Evolutionary conservation across 129 eudicot genomes (phyloP).

Genomic region (Flaveria trinervia): DNA sequence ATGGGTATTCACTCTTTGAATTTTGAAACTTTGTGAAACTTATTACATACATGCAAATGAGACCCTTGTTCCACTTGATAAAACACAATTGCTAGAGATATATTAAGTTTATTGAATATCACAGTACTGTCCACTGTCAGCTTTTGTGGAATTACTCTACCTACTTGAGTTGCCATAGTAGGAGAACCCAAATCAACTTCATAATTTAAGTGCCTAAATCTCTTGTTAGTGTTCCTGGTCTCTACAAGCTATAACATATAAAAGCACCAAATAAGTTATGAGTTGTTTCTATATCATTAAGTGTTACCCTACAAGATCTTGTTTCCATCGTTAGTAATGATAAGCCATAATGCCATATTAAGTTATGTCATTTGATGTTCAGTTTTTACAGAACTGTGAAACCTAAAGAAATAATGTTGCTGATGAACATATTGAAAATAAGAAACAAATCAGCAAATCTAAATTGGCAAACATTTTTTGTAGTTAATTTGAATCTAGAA

Average conservation of each 20-base stretch:
- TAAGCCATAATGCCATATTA: neutral
- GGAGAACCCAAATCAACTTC: too few species aligned
- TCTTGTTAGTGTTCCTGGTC: too few species aligned
- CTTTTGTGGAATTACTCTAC: too few species aligned
- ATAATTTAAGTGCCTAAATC: too few species aligned
- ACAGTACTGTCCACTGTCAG: too few species aligned
- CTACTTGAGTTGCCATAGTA: too few species aligned
- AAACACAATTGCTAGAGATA: too few species aligned
- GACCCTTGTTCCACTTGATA: too few species aligned
- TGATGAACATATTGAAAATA: neutral
- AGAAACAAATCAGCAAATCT: neutral
- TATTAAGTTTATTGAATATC: too few species aligned
- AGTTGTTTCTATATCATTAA: neutral
- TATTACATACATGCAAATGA: neutral
- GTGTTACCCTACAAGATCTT: neutral
- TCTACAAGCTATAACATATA: too few species aligned
- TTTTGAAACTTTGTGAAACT: constrained; percentile 1
- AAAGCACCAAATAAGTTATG: too few species aligned
- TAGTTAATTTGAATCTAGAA: neutral
- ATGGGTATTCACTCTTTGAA: neutral
- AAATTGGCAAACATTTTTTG: neutral
- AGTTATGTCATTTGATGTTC: neutral
- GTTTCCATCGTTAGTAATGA: neutral
- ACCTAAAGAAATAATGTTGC: constrained; percentile 6
- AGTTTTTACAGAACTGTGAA: neutral